Percentiles rank a stretch among this genome's conserved stretches.
phyloP scores from a whole-genome alignment of 371 early-diverging fungal genomes.

The Zychaea mexicana region DNA sequence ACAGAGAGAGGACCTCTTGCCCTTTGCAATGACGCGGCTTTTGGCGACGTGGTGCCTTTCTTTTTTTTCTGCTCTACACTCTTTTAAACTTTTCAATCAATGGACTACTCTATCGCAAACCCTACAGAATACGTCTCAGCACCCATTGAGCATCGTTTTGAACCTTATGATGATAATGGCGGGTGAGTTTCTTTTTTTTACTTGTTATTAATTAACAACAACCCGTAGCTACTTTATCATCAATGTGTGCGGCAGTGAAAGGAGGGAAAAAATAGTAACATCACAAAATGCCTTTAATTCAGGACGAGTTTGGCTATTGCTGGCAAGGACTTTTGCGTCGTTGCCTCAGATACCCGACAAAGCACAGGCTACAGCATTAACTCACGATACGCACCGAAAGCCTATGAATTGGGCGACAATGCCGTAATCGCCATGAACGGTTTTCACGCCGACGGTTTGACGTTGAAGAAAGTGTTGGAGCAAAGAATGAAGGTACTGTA shows the following conservation, averaged over 20 bases:
- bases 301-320: conserved; percentile 95
- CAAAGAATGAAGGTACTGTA: conserved; percentile 85
- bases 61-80: background rate
- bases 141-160: conserved; percentile 69
- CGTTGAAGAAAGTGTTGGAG: conserved; percentile 82
- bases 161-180: conserved; percentile 83
- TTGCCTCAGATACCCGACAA: conserved; percentile 98
- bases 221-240: background rate
- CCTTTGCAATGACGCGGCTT: background rate
- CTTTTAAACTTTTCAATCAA: conserved; percentile 5
- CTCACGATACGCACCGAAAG: conserved; percentile 93
- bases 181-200: conserved; percentile 50
- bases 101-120: conserved; percentile 33
- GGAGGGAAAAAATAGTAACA: too few species aligned
- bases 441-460: conserved; percentile 94
- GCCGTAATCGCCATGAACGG: conserved; percentile 91
- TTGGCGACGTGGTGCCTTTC: background rate
- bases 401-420: conserved; percentile 87
- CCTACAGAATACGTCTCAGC: conserved; percentile 38
- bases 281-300: conserved; percentile 4
- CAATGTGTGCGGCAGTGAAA: too few species aligned
- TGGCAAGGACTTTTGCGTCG: conserved; percentile 93
- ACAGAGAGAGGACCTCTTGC: too few species aligned
- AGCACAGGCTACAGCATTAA: conserved; percentile 96
- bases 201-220: background rate